Conservation (phyloP, 2,329 filamentous ascomycete genomes). For the Cercospora sp. region DNA sequence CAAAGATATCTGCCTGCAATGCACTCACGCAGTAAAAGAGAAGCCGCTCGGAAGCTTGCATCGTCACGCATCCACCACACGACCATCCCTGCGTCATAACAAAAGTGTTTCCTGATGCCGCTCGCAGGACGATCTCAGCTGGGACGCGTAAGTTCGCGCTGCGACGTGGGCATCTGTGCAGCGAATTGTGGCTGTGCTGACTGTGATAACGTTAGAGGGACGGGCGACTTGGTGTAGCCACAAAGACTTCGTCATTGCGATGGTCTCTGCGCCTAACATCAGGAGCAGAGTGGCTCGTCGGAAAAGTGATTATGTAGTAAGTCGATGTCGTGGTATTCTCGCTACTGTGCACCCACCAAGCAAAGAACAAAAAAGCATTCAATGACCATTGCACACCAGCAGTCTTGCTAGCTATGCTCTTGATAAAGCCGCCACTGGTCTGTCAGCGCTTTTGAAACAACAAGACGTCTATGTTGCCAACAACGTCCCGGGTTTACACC, state of each 20-base stretch:
- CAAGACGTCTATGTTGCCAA: constrained; percentile 12
- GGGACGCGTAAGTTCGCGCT: constrained; percentile 10
- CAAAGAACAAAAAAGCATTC: constrained; percentile 19
- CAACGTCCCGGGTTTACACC: not conserved
- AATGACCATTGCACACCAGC: constrained; percentile 15
- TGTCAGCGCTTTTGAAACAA: constrained; percentile 9
- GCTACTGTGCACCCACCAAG: constrained; percentile 17
- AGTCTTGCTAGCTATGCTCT: constrained; percentile 18
- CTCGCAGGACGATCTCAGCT: constrained; percentile 15
- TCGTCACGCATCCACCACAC: constrained; percentile 8
- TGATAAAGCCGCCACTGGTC: constrained; percentile 11
- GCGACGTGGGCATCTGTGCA: not conserved
- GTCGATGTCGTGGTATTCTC: constrained; percentile 19
- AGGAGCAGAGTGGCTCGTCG: not conserved
- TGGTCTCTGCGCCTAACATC: not conserved
- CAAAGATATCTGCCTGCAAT: not conserved
- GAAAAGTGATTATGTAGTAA: not conserved
- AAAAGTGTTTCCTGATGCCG: constrained; percentile 4
- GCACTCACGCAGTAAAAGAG: constrained; percentile 3
- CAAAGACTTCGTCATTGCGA: not conserved
- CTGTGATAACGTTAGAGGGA: not conserved
- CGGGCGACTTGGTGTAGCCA: not conserved
- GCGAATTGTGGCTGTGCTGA: constrained; percentile 18
- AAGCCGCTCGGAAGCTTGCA: constrained; percentile 17
- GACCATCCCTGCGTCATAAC: constrained; percentile 13